Conservation (phyloP, 75 land plant species). For the Cupressus sempervirens region DNA sequence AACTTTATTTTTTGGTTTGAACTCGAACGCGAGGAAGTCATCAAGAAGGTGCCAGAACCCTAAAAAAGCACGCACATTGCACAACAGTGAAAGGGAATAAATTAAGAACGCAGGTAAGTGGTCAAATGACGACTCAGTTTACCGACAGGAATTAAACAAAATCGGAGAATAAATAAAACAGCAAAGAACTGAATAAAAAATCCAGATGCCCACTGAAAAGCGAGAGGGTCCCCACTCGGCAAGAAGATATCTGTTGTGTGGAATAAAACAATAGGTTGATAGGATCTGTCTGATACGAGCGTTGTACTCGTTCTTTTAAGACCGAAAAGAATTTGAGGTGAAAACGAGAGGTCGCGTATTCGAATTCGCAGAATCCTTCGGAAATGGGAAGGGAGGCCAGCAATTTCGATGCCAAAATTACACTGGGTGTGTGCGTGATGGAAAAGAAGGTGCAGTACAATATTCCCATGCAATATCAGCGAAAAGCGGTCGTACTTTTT, state of each 20-base stretch:
- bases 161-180: too few relatives aligned
- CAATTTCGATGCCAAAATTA: constrained; percentile 33
- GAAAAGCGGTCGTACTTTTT: neutral
- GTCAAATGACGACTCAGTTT: too few relatives aligned
- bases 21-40: too few relatives aligned
- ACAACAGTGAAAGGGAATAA: too few relatives aligned
- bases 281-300: neutral
- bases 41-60: too few relatives aligned
- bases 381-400: constrained; percentile 3
- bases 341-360: neutral
- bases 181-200: too few relatives aligned
- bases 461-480: constrained; percentile 21
- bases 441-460: constrained; percentile 90
- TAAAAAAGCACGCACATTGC: too few relatives aligned
- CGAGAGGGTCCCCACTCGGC: neutral
- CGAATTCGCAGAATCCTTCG: neutral
- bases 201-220: neutral
- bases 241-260: neutral
- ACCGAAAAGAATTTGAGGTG: neutral
- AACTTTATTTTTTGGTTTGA: too few relatives aligned
- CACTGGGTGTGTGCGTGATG: constrained; percentile 90
- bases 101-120: too few relatives aligned
- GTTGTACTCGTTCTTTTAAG: neutral
- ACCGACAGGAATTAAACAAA: too few relatives aligned
- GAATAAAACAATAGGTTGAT: neutral